A percentile compares a stretch with the other conserved stretches of the same genome.
Evolutionary conservation across 768 basidiomycete species (phyloP).

Genomic region (Kondoa subrosea): DNA sequence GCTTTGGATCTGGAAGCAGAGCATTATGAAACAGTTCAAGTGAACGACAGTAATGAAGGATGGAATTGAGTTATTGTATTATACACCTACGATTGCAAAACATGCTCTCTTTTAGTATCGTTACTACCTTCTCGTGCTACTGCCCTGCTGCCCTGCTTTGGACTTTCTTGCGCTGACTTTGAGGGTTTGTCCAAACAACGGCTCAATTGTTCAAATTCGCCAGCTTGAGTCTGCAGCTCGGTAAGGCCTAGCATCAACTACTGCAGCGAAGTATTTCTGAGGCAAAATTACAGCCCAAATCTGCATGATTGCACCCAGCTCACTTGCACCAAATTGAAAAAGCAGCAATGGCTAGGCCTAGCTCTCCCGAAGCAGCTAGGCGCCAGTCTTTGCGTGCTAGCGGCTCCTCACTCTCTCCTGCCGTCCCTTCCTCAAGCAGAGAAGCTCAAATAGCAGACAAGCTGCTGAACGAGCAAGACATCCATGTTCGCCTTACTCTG

Average conservation of each 20-base stretch:
- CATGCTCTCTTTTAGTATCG: too few relatives aligned
- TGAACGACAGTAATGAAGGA: background rate
- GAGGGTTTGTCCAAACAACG: too few relatives aligned
- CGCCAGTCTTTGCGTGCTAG: background rate
- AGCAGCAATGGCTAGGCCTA: background rate
- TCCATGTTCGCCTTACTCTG: slow-evolving; percentile 12
- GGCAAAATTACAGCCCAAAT: too few relatives aligned
- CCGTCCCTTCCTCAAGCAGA: background rate
- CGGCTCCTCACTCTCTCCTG: background rate
- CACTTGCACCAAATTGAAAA: too few relatives aligned
- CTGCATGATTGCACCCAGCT: too few relatives aligned
- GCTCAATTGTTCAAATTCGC: background rate
- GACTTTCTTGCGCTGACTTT: too few relatives aligned
- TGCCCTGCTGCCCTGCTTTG: too few relatives aligned
- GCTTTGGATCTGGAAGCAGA: too few relatives aligned
- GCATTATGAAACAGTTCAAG: background rate
- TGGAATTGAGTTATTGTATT: too few relatives aligned
- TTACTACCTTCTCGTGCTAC: too few relatives aligned
- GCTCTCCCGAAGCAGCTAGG: background rate
- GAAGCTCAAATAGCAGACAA: background rate
- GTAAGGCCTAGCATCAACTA: background rate
- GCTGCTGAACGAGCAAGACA: slow-evolving; percentile 8
- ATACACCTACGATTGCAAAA: too few relatives aligned
- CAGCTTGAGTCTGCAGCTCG: background rate
- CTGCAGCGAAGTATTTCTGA: too few relatives aligned